Base-by-base conservation (phyloP, 495 filamentous ascomycete genomes). In the Penicillium daleae region DNA sequence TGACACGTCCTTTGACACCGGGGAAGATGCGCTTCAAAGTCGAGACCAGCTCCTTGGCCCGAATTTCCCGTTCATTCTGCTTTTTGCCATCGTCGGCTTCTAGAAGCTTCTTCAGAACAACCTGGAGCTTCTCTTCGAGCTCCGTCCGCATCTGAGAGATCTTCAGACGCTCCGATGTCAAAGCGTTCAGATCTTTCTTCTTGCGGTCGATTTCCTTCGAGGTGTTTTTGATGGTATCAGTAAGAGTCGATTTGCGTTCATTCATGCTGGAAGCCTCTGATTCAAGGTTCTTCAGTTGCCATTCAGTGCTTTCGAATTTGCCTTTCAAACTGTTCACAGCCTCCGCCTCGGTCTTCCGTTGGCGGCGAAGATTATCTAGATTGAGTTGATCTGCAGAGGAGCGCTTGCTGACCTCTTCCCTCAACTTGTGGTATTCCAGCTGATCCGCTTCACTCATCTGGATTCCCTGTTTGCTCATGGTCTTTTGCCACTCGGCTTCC, bases 11-110 rank as follows among this genome's bases (percentile, higher is more conserved):
- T 54, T 89, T 91, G 33, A 98, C 95, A 54, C 93, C 94, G 1
- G 92, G 91, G 66, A 92, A 98, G 62, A 96, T 89, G 22, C 93
- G 90, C 75, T 93, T 97, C 60, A 99, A 81, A 24, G 92, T 87
- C 4, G 86, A 86, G 53, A 97, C 88, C 63, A 89, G 87, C 70
- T 96, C 92, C 63, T 89, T 89, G 63, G 87, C 86, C 46, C 87
- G 79, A 15, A 85, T 75, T 61, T 98, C 94, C 71, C 86, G 91
- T 64, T 93, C 90, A 60, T 83, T 92, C 75, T 96, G 91, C 66
- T 92, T 88, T 60, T 87, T 87, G 57, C 91, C 90, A 71, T 90
- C 88, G 39, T 96, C 88, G 4, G 92, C 93, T 63, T 95, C 91
- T 9, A 89, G 77, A 22, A 98, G 83, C 70, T 92, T 92, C 61